Evolutionary conservation across 2,329 filamentous ascomycete genomes (phyloP), one percentile per base, ranked within the genome.

Genomic region (Tolypocladium sp.): DNA sequence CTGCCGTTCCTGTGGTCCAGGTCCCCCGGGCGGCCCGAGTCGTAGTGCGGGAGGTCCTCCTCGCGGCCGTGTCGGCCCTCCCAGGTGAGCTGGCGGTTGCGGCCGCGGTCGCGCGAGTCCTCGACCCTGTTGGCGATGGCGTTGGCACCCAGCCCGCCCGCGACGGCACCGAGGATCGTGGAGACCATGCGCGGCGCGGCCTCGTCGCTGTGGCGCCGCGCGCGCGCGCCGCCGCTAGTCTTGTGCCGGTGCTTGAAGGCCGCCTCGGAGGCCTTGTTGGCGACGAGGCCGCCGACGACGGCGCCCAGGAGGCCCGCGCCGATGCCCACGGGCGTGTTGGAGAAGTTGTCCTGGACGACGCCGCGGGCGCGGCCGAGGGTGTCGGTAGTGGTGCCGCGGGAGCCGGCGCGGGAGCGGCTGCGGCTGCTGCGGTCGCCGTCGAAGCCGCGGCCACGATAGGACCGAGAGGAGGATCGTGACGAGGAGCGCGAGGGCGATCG

Each of bases 101-200:
- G 67, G 53, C 70, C 71, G 38, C 69, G 68, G 17, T 71, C 70
- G 15, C 70, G 69, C 8, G 71, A 70, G 56, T 69, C 67, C 64
- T 79, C 77, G 13, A 80, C 67, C 53, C 71, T 71, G 62, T 74
- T 77, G 62, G 78, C 76, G 41, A 81, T 66, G 17, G 77, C 79
- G 57, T 81, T 84, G 15, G 81, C 81, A 5, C 80, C 80, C 12
- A 84, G 72, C 4, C 81, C 81, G 3, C 80, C 81, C 0, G 82
- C 80, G 4, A 82, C 78, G 1, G 80, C 82, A 2, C 82, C 81
- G 4, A 83, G 73, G 12, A 83, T 70, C 12, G 82, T 82, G 4
- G 79, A 77, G 20, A 82, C 67, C n/a, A 70, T 66, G 37, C 69
- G 69, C 40, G 68, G 68, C n/a, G 70, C 71, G 5, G 70, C 65